Evolutionary conservation across 2,329 filamentous ascomycete species (phyloP).

Genomic region (Aspergillus thermomutatus): DNA sequence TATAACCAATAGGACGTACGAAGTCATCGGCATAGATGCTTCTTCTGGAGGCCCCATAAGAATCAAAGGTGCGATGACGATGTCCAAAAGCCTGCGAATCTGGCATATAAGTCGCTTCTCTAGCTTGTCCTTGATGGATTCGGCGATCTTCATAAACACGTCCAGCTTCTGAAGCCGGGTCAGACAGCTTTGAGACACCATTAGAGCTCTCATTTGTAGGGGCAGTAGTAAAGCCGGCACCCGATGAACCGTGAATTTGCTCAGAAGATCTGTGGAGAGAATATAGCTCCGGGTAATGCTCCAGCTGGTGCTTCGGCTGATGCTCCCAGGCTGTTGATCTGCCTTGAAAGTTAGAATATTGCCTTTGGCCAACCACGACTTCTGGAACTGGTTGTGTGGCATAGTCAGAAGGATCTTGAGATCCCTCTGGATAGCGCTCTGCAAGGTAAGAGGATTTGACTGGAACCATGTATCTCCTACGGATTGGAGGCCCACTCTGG

Average conservation of each 20-base stretch:
- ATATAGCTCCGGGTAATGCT: slow-evolving; percentile 7
- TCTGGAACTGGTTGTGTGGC: slow-evolving; percentile 15
- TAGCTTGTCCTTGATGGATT: slow-evolving; percentile 13
- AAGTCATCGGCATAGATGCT: slow-evolving; percentile 37
- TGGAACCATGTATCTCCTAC: slow-evolving; percentile 22
- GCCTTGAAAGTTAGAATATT: slow-evolving; percentile 12
- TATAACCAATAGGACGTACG: slow-evolving; percentile 31
- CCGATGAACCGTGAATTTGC: slow-evolving; percentile 11
- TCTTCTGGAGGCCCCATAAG: slow-evolving; percentile 17
- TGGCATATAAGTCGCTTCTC: slow-evolving; percentile 7
- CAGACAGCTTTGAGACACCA: slow-evolving; percentile 13
- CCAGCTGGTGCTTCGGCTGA: slow-evolving; percentile 1
- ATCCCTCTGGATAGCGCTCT: slow-evolving; percentile 16
- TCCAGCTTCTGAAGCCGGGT: slow-evolving; percentile 13
- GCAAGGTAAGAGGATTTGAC: slow-evolving; percentile 15
- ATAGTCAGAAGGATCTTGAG: slow-evolving; percentile 11
- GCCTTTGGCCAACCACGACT: slow-evolving; percentile 15
- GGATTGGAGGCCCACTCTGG: slow-evolving; percentile 18
- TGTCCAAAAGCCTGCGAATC: slow-evolving; percentile 11
- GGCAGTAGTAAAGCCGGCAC: slow-evolving; percentile 14
- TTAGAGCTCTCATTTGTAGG: slow-evolving; percentile 16
- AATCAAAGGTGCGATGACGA: slow-evolving; percentile 15
- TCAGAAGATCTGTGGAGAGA: slow-evolving; percentile 8
- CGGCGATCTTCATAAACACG: slow-evolving; percentile 17
- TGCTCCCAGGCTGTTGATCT: slow-evolving; percentile 12